Evolutionary conservation across 768 basidiomycete genomes (phyloP).

Genomic region (Lentinula lateritia): DNA sequence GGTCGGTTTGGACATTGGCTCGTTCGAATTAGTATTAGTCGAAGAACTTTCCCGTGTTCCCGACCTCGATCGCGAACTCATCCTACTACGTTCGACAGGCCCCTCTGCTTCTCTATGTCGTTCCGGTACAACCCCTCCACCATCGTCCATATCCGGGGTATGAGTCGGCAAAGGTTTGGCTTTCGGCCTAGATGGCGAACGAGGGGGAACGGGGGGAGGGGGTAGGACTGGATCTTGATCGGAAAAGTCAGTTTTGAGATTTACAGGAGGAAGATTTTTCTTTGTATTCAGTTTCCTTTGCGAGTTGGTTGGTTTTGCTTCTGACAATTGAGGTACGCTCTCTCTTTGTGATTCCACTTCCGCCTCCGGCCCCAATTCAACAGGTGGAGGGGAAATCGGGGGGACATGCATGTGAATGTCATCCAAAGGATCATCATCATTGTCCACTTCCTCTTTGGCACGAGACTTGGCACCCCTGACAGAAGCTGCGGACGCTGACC

Average conservation of each 20-base stretch:
- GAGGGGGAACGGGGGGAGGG: not conserved
- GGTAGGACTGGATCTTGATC: not conserved
- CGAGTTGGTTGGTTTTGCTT: not conserved
- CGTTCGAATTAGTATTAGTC: not conserved
- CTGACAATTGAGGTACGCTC: not conserved
- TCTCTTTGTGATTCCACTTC: not conserved
- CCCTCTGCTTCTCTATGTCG: not conserved
- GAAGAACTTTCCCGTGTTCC: not conserved
- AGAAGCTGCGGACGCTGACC: constrained; percentile 25
- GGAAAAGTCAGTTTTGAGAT: not conserved
- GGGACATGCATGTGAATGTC: not conserved
- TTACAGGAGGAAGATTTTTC: not conserved
- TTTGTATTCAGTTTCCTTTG: not conserved
- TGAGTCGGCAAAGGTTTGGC: not conserved
- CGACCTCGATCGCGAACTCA: not conserved
- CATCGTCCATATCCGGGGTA: not conserved
- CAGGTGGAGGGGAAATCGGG: not conserved
- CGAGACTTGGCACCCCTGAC: constrained; percentile 16
- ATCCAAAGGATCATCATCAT: not conserved
- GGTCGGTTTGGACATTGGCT: not conserved
- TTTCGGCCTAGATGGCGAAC: constrained; percentile 1
- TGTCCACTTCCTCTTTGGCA: not conserved
- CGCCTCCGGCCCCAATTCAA: not conserved
- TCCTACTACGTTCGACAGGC: not conserved
- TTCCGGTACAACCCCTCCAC: not conserved